Evolutionary conservation across 192 early-diverging fungal species (phyloP).

Genomic region (Umbelopsis ramanniana): DNA sequence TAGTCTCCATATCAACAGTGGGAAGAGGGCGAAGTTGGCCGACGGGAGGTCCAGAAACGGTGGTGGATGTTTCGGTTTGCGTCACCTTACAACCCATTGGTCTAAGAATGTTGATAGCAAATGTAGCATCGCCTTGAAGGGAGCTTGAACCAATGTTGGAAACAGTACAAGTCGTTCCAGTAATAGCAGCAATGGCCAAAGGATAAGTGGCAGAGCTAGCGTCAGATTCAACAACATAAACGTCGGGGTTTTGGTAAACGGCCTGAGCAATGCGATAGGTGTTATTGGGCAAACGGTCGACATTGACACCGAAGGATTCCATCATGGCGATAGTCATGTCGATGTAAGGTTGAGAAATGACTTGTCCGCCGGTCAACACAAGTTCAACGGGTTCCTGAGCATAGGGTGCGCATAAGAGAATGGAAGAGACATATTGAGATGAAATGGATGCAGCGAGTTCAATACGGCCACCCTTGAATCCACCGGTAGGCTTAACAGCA

Average conservation of each 20-base stretch:
- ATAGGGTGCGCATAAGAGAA: conserved; percentile 95
- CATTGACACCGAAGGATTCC: conserved; percentile 87
- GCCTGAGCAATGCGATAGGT: conserved; percentile 83
- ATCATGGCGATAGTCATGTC: conserved; percentile 99
- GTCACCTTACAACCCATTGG: conserved; percentile 93
- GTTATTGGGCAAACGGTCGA: conserved; percentile 74
- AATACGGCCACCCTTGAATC: conserved; percentile 87
- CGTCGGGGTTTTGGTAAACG: conserved; percentile 79
- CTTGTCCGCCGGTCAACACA: conserved; percentile 87
- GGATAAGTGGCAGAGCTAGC: conserved; percentile 98
- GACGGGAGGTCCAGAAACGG: conserved; percentile 82
- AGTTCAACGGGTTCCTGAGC: conserved; percentile 79
- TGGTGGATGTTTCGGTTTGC: conserved; percentile 89
- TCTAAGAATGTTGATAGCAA: conserved; percentile 87
- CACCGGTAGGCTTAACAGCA: conserved; percentile 71
- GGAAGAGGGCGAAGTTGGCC: conserved; percentile 73
- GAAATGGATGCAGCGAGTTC: conserved; percentile 90
- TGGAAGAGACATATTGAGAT: conserved; percentile 98
- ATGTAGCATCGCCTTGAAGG: conserved; percentile 90
- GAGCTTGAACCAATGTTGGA: conserved; percentile 93
- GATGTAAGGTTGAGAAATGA: conserved; percentile 98
- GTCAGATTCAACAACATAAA: conserved; percentile 94
- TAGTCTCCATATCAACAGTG: conserved; percentile 94
- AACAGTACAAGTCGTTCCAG: conserved; percentile 84
- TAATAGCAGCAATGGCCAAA: conserved; percentile 95